Evolutionary conservation across 257 asterid species (phyloP).

Genomic region (Solanum bukasovii): DNA sequence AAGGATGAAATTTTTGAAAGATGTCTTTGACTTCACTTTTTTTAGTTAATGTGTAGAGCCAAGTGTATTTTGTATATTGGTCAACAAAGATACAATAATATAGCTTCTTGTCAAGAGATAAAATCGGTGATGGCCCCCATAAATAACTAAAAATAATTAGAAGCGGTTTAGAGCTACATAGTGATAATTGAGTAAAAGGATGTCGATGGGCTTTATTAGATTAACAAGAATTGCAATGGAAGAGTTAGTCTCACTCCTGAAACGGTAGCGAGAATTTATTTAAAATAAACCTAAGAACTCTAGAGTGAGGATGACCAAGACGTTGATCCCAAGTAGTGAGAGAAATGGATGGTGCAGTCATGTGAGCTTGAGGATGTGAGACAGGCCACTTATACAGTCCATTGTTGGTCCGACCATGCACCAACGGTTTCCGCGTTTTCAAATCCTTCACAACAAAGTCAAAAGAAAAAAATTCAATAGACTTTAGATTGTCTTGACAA

Average conservation of each 20-base stretch:
- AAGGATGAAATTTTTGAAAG: background rate
- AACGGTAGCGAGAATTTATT: background rate
- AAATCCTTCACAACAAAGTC: background rate
- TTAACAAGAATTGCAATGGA: background rate
- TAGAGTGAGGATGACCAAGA: background rate
- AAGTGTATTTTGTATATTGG: background rate
- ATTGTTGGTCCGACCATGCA: background rate
- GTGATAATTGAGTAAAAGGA: background rate
- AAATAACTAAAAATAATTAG: background rate
- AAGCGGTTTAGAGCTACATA: background rate
- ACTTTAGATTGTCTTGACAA: too few species aligned
- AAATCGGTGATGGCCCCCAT: background rate
- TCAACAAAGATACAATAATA: background rate
- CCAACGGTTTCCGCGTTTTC: background rate
- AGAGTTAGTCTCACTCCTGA: background rate
- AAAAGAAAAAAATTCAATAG: background rate
- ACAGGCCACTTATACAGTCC: background rate
- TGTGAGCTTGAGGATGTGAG: background rate
- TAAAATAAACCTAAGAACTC: background rate
- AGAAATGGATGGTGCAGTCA: background rate
- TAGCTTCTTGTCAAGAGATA: background rate
- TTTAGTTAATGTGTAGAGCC: background rate
- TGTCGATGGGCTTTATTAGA: background rate
- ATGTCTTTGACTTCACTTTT: background rate
- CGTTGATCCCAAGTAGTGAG: background rate